Evolutionary conservation across 371 early-diverging fungal genomes (phyloP).

Genomic region (Cokeromyces recurvatus): DNA sequence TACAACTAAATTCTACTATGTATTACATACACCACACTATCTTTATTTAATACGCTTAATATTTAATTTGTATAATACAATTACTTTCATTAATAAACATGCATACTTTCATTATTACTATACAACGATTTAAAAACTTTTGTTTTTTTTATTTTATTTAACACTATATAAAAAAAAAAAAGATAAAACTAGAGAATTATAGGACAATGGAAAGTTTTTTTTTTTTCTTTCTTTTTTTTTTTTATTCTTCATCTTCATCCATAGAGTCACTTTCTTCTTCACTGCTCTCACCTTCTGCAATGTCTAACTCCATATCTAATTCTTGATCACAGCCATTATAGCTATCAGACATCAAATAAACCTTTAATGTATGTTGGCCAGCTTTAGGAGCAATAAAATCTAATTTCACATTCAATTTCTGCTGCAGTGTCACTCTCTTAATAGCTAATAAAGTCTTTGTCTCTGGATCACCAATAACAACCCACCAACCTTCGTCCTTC

Average conservation of each 20-base stretch:
- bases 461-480: conserved; percentile 82
- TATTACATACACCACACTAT: too few species aligned
- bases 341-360: conserved; percentile 92
- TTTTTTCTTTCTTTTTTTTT: too few species aligned
- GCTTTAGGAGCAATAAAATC: conserved; percentile 79
- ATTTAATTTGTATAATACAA: too few species aligned
- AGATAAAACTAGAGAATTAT: too few species aligned
- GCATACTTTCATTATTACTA: too few species aligned
- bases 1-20: too few species aligned
- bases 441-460: conserved; percentile 83
- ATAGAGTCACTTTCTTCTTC: conserved; percentile 44
- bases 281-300: conserved; percentile 56
- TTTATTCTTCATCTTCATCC: conserved; percentile 17
- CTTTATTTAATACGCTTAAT: too few species aligned
- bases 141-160: too few species aligned
- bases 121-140: too few species aligned
- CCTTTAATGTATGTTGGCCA: conserved; percentile 64
- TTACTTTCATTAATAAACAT: too few species aligned
- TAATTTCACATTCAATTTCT: conserved; percentile 62
- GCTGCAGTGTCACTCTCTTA: conserved; percentile 80
- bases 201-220: too few species aligned
- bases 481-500: conserved; percentile 97
- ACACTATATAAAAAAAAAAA: too few species aligned
- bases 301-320: conserved; percentile 71
- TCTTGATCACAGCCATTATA: conserved; percentile 95